A percentile compares a stretch with the other conserved stretches of the same genome.
Conservation (phyloP, 2,329 filamentous ascomycete genomes). For the Curvularia verruculosa region DNA sequence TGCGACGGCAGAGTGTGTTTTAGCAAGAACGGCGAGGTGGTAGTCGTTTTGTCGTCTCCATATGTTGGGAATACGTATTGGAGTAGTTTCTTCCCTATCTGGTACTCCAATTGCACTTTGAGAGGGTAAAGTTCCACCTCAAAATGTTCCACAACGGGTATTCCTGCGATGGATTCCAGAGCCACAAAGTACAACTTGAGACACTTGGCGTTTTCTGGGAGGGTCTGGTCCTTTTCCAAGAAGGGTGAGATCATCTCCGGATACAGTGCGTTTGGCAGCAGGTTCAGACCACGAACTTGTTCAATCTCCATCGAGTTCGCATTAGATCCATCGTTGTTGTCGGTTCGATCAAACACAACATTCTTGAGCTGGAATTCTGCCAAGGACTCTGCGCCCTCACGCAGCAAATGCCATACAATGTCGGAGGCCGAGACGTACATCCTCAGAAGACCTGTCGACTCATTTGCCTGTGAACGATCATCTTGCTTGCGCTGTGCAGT, state of each 20-base stretch:
- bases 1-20: constrained; percentile 57
- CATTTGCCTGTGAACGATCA: constrained; percentile 65
- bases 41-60: constrained; percentile 57
- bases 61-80: constrained; percentile 96
- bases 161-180: constrained; percentile 96
- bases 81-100: constrained; percentile 90
- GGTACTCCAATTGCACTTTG: constrained; percentile 90
- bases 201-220: constrained; percentile 75
- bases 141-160: constrained; percentile 95
- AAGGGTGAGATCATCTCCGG: constrained; percentile 96
- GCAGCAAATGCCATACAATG: constrained; percentile 96
- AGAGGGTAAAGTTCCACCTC: constrained; percentile 92
- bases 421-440: constrained; percentile 95
- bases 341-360: constrained; percentile 90
- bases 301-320: constrained; percentile 90
- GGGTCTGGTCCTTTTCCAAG: constrained; percentile 65
- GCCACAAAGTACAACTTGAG: constrained; percentile 96
- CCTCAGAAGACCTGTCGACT: constrained; percentile 79
- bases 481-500: constrained; percentile 87
- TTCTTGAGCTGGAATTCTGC: constrained; percentile 92
- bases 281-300: constrained; percentile 84
- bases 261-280: constrained; percentile 88
- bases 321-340: constrained; percentile 96
- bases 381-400: constrained; percentile 82
- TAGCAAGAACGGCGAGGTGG: constrained; percentile 67